Conservation (phyloP, 768 basidiomycete species). For the Suillus tomentosus region DNA sequence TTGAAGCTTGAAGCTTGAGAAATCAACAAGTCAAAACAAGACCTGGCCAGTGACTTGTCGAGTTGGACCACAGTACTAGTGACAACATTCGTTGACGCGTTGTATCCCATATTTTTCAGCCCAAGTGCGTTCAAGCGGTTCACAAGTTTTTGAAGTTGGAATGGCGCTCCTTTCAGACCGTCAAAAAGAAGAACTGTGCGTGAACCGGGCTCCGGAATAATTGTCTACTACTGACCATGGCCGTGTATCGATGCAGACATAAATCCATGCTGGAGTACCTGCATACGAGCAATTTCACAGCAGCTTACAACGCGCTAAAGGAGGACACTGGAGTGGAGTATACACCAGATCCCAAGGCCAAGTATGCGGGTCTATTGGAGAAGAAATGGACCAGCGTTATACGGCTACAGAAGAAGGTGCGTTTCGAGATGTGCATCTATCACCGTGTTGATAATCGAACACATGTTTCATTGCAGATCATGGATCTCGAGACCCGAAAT, state of each 20-base stretch:
- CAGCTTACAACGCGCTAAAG: slow-evolving; percentile 63
- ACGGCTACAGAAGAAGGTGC: slow-evolving; percentile 91
- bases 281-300: slow-evolving; percentile 61
- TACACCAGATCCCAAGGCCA: slow-evolving; percentile 82
- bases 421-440: slow-evolving; percentile 15
- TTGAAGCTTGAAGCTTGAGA: too few relatives aligned
- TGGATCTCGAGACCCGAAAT: slow-evolving; percentile 89
- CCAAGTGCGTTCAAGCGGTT: slow-evolving; percentile 13
- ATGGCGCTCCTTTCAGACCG: slow-evolving; percentile 49
- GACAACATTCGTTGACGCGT: slow-evolving; percentile 21
- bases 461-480: slow-evolving; percentile 59
- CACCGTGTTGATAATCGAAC: slow-evolving; percentile 15
- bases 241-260: slow-evolving; percentile 49
- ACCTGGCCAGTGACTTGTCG: slow-evolving; percentile 15
- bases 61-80: slow-evolving; percentile 3
- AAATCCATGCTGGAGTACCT: slow-evolving; percentile 83
- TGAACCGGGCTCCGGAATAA: slow-evolving; percentile 17
- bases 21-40: slow-evolving; percentile 37
- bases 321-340: slow-evolving; percentile 60
- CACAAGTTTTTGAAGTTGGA: slow-evolving; percentile 14
- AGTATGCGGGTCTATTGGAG: slow-evolving; percentile 84
- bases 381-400: slow-evolving; percentile 99
- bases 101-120: slow-evolving; percentile 11
- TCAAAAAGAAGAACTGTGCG: slow-evolving; percentile 50
- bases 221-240: slow-evolving; percentile 18